Evolutionary conservation across 139 green algal genomes (phyloP), one percentile per base, ranked within the genome.

Genomic region (Tetradesmus obliquus): DNA sequence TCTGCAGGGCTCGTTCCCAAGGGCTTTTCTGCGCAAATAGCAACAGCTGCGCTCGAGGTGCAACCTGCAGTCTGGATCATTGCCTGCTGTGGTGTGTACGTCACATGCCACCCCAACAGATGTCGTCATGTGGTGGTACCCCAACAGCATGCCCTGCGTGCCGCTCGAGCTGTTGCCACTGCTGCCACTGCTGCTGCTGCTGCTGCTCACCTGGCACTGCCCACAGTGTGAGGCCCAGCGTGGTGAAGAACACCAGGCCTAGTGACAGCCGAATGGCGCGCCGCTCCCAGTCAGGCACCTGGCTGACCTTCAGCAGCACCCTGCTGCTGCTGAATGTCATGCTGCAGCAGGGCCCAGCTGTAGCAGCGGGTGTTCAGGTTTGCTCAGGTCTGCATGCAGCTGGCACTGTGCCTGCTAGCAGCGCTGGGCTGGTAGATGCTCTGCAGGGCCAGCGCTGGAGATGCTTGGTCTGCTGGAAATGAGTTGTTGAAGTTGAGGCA

Each of bases 191-290:
- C 69, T 79, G 69, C 69, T 22, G 9, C 9, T 71, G 32, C 54
- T 88, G 55, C 58, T 74, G 84, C 53, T 82, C 57, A 91, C 88
- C 76, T 91, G 88, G 88, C 20, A 91, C 79, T 10, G 76, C n/a
- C 88, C 88, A 91, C 2, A 91, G 76, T 3, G 76, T 87, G 19
- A 91, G 76, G 8, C 76, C 79, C 55, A 91, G 32, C 32, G 53
- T 87, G 0, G 76, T 91, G 55, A 91, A 91, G 55, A 91, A 87
- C 10, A 81, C 15, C 6, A 91, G 57, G 2, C n/a, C 88, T n/a
- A 91, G 58, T 12, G 88, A 86, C 55, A 91, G 57, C 55, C 88
- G 15, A n/a, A 91, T 91, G n/a, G 76, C 76, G 12, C 88, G 55
- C 1, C 88, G 55, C 24, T 20, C 54, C 88, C 88, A 91, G 24